Base-by-base conservation (phyloP, 805 yeast species). In the Ascoidea asiatica region DNA sequence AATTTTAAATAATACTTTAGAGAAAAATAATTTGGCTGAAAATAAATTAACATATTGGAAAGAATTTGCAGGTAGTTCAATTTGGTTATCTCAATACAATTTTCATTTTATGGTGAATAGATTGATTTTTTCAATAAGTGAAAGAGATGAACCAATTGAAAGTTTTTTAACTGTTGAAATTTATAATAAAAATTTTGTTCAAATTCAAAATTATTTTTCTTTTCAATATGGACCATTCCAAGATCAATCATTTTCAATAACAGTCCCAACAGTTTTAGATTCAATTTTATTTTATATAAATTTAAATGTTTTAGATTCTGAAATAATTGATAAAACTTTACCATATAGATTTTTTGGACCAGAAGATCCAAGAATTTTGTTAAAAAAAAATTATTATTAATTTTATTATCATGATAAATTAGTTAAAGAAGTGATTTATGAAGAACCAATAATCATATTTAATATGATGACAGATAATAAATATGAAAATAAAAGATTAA, bases 361-460 rank as follows among this genome's bases (percentile, higher is more conserved):
- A 46, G 66, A 42, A 46, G 67, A 43, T 48, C 60, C n/a, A 62
- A 66, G 0, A 42, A 63, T 4, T 45, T 64, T 22, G 67, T 29
- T 29, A 29, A 29, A 29, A 29, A 29, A 29, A 29, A 29, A 8
- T 29, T 3, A 15, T 15, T 29, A 29, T 29, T 15, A 29, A 29
- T 29, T 29, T 15, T 29, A 29, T 29, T 29, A 29, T 29, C 35
- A 29, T 8, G 35, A 29, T 29, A 29, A 29, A 29, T n/a, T 29
- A 29, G 4, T 29, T 15, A 29, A 3, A 29, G 35, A 29, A 29
- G 35, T 29, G 2, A 29, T 29, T 29, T 29, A 29, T 29, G 35
- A 29, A 29, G 35, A 29, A 29, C 35, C 35, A 15, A 29, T 29
- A 15, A 29, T 29, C 8, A 29, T 29, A 29, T 29, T 29, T 29